Percentiles rank a stretch among this genome's conserved stretches.
Evolutionary conservation across 768 basidiomycete genomes (phyloP).

Genomic region (Leccinum longicurvipes): DNA sequence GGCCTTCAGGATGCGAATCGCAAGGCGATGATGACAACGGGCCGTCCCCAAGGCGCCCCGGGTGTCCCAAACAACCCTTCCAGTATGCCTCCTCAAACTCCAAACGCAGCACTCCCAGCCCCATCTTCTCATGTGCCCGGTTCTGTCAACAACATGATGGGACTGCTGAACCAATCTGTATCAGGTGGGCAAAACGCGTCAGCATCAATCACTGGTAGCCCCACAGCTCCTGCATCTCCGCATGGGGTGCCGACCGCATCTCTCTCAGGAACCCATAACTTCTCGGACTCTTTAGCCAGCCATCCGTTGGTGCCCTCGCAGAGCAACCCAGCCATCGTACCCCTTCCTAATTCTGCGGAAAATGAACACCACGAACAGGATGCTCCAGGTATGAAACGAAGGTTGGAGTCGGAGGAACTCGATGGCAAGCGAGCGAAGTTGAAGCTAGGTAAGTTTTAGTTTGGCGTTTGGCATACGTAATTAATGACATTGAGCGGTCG

Average conservation of each 20-base stretch:
- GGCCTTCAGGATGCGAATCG: constrained; percentile 60
- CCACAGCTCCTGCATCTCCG: constrained; percentile 21
- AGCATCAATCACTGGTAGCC: constrained; percentile 23
- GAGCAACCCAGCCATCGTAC: constrained; percentile 9
- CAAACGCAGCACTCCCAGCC: constrained; percentile 9
- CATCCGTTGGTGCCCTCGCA: constrained; percentile 18
- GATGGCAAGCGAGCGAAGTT: constrained; percentile 69
- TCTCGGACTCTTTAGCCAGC: constrained; percentile 24
- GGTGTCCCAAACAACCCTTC: constrained; percentile 14
- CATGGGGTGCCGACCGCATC: constrained; percentile 20
- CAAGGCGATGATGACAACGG: constrained; percentile 45
- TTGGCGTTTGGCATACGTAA: constrained; percentile 25
- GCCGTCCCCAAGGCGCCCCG: constrained; percentile 28
- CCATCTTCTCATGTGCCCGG: constrained; percentile 20
- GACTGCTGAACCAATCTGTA: constrained; percentile 24
- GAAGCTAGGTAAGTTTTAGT: constrained; percentile 58
- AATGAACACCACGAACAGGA: constrained; percentile 51
- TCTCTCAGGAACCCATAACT: constrained; percentile 23
- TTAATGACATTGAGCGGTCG: constrained; percentile 21
- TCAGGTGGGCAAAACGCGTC: constrained; percentile 18
- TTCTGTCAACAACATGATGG: constrained; percentile 23
- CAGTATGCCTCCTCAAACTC: constrained; percentile 15
- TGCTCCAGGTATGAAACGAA: constrained; percentile 66
- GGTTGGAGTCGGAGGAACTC: constrained; percentile 60
- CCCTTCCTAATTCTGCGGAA: constrained; percentile 7